Evolutionary conservation across 2,329 filamentous ascomycete species (phyloP), one percentile per base, ranked within the genome.

Genomic region (Hypoxylon sp.): DNA sequence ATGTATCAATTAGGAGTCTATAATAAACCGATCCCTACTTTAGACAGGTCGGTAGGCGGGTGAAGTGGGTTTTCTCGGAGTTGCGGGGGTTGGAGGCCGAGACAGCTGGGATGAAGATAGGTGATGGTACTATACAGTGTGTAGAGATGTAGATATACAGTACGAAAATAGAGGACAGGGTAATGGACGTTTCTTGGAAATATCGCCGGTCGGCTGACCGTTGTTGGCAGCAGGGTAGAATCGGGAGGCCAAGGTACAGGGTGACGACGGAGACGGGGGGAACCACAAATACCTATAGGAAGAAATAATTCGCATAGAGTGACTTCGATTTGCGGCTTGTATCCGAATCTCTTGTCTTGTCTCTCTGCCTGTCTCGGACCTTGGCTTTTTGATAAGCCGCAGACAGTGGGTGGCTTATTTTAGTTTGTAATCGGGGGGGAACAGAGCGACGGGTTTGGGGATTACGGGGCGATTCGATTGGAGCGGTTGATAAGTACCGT

Each of bases 71-170:
- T 68, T 63, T 49, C 51, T 68, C 66, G 63, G 66, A 66, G 52
- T 64, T 68, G 66, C 63, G 66, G 66, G 66, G 66, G 64, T 58
- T 60, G 45, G 55, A 65, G 49, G 52, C 66, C 66, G 59, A 66
- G 42, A 61, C n/a, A 62, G 56, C 55, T 61, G 55, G 57, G 55
- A 63, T 58, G 14, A 30, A 36, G 45, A 44, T 60, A 30, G 61
- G 56, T 28, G 44, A 61, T 51, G 22, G 36, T 52, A n/a, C n/a
- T n/a, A n/a, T n/a, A 61, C 60, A 57, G 59, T 67, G 64, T 20
- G 61, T 33, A 32, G 40, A 45, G 24, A 9, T 40, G 38, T 40
- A 32, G 11, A 36, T 16, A 54, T 60, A 64, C 61, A 26, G 64
- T 63, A 63, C 40, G 32, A 32, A 24, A 36, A 44, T 44, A 51